These are phyloP conservation scores for Saprolegnia diclina DNA, from an alignment of 352 stramenopile genomes.

Conservation along the genomic window DNA sequence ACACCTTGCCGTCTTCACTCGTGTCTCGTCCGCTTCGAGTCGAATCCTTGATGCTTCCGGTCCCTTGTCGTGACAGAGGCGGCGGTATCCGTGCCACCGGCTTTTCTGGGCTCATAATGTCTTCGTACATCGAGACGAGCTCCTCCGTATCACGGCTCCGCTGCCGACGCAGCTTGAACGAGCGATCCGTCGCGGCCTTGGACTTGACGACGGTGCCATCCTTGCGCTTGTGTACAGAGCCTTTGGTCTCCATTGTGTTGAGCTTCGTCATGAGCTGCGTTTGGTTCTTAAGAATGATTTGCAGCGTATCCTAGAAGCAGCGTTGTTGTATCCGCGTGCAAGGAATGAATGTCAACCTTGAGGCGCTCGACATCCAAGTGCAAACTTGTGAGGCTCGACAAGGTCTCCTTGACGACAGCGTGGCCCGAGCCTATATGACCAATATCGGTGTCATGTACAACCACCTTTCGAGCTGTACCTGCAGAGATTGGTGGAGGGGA, in stretches of 20 bases:
- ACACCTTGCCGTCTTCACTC: background rate
- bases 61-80: background rate
- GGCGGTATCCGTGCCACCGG: background rate
- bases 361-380: constrained; percentile 17
- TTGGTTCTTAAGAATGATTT: constrained; percentile 10
- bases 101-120: background rate
- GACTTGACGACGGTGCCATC: background rate
- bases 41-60: background rate
- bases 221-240: background rate
- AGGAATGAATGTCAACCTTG: constrained; percentile 13
- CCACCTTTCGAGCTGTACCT: background rate
- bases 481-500: background rate
- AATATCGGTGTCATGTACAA: background rate
- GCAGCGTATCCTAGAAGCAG: constrained; percentile 21
- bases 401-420: background rate
- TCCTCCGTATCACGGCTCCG: background rate
- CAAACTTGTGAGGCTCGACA: constrained; percentile 5
- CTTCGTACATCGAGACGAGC: background rate
- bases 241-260: background rate
- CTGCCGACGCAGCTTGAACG: background rate
- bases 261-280: constrained; percentile 14
- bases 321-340: too few relatives aligned
- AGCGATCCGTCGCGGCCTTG: background rate
- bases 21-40: background rate
- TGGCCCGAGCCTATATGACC: background rate